Conservation (phyloP, 208 protist genomes). For the Leishmania martiniquensis region DNA sequence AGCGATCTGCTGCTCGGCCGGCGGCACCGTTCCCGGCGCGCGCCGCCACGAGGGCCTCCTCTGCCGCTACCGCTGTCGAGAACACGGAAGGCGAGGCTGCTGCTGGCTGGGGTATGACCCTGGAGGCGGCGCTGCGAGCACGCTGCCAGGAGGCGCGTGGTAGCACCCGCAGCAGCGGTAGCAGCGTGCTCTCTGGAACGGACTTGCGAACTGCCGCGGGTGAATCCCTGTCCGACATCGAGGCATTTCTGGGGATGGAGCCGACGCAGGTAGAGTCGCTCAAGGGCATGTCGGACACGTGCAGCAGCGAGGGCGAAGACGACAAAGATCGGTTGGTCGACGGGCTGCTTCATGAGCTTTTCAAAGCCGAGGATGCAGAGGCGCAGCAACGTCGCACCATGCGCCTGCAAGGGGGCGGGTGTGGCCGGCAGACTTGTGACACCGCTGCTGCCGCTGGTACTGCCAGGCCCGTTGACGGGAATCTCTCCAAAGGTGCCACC, state of each 20-base stretch:
- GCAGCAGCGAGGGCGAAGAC: background rate
- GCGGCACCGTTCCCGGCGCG: background rate
- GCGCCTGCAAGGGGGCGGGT: slow-evolving; percentile 11
- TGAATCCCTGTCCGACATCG: slow-evolving; percentile 32
- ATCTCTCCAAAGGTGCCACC: slow-evolving; percentile 1
- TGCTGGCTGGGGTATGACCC: slow-evolving; percentile 8
- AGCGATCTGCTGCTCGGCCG: background rate
- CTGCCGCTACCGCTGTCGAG: background rate
- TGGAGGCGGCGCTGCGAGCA: slow-evolving; percentile 20
- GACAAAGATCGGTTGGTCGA: slow-evolving; percentile 20
- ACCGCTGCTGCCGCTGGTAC: background rate
- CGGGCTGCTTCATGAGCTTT: slow-evolving; percentile 23
- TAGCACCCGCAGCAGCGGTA: background rate
- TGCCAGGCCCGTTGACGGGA: background rate
- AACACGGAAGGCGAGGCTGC: background rate
- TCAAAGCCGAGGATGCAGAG: slow-evolving; percentile 21
- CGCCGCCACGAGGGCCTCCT: background rate
- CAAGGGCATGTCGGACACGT: background rate
- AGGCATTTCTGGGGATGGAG: slow-evolving; percentile 27
- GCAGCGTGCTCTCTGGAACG: background rate
- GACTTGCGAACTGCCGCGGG: slow-evolving; percentile 1
- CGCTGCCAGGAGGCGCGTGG: background rate
- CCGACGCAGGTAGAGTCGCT: slow-evolving; percentile 16
- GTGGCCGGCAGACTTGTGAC: no score
- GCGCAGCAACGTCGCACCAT: slow-evolving; percentile 14